Evolutionary conservation across 345 rosid genomes (phyloP), one percentile per base, ranked within the genome.

Genomic region (Moricandia arvensis): DNA sequence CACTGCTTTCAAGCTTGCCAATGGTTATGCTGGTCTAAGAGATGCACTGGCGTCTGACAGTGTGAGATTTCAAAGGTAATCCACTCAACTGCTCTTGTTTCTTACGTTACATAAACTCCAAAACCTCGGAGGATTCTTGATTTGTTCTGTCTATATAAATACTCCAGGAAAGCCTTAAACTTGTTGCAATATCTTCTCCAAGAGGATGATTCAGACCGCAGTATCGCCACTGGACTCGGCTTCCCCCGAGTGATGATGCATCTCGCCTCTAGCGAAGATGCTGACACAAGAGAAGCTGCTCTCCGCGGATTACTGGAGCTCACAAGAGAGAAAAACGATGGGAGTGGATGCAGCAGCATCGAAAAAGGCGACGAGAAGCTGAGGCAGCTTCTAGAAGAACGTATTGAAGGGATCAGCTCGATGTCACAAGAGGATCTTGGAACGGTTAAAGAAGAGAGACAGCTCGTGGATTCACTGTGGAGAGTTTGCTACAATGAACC

Each of bases 211-310:
- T 83, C 93, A 29, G 94, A 95, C 78, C 77, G 90, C 66, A 84
- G 71, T 61, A 79, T 88, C 10, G 89, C 86, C 4, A 77, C n/a
- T 1, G 93, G 89, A 73, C 85, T 92, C 0, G 97, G 97, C 63
- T 88, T 95, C 63, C 93, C 94, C 0, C 91, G 94, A 37, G 66
- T 88, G 35, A 87, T 96, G 91, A n/a, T 96, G 79, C 99, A 90
- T 75, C 97, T 91, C 37, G 94, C 91, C 3, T 81, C 89, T 6
- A 89, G 94, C 31, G 91, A 87, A 4, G 93, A 93, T 38, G 78
- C 83, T 2, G 93, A 86, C 37, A 87, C 87, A 3, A 89, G 98
- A 58, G 99, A 96, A 87, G 97, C 94, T 1, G 93, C 98, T 61
- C 87, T 96, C 16, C 78, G 87, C 1, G 87, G 91, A 41, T 86